Evolutionary conservation across 2,329 filamentous ascomycete species (phyloP).

Genomic region (Alternaria conjuncta): DNA sequence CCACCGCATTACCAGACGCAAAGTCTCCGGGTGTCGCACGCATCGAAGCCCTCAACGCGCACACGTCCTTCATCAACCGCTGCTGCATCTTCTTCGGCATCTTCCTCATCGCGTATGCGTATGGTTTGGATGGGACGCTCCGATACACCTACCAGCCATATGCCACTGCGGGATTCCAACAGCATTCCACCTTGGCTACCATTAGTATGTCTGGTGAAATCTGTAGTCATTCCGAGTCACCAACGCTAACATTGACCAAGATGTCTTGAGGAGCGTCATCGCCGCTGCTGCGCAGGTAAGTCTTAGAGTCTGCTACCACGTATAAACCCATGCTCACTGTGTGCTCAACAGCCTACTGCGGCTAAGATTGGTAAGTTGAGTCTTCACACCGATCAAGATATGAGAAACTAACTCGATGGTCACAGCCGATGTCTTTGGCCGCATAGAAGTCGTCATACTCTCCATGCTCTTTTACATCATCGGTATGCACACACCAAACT

Average conservation of each 20-base stretch:
- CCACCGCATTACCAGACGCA: slow-evolving; percentile 25
- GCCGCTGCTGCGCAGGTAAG: slow-evolving; percentile 59
- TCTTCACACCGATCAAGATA: not conserved
- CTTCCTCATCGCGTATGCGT: slow-evolving; percentile 69
- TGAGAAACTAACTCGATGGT: not conserved
- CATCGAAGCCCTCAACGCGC: slow-evolving; percentile 62
- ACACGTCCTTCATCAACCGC: slow-evolving; percentile 61
- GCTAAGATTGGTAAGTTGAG: slow-evolving; percentile 60
- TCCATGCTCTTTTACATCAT: slow-evolving; percentile 64
- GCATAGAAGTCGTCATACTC: slow-evolving; percentile 63
- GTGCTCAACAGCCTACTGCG: slow-evolving; percentile 52
- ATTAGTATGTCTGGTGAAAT: slow-evolving; percentile 46
- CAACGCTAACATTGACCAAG: not conserved
- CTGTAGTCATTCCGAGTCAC: not conserved
- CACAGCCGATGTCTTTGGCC: slow-evolving; percentile 63
- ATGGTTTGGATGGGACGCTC: slow-evolving; percentile 61
- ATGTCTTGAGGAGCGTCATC: slow-evolving; percentile 64
- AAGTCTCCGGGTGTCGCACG: slow-evolving; percentile 63
- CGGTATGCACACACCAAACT: not conserved
- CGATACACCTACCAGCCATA: slow-evolving; percentile 57
- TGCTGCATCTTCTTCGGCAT: slow-evolving; percentile 65
- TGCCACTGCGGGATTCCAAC: slow-evolving; percentile 59
- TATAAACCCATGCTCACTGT: not conserved
- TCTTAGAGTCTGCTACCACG: not conserved
- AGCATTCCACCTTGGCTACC: slow-evolving; percentile 61